Evolutionary conservation across 2,329 filamentous ascomycete species (phyloP).

Genomic region (Alternaria brassicicola): DNA sequence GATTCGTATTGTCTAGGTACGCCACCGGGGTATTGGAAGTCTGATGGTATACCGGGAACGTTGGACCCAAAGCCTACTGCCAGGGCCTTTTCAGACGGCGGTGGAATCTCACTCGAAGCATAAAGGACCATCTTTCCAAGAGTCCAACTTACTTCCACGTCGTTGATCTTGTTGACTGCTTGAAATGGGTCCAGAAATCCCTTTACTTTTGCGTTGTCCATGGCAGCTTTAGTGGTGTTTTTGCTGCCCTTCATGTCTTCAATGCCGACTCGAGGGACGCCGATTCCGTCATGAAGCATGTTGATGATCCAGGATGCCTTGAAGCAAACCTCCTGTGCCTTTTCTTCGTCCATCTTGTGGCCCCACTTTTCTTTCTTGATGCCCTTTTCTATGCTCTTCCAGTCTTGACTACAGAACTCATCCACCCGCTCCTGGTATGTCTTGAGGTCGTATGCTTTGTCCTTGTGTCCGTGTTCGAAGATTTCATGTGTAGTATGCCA

Average conservation of each 20-base stretch:
- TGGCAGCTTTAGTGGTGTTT: conserved; percentile 75
- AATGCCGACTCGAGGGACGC: conserved; percentile 82
- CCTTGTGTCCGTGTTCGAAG: conserved; percentile 76
- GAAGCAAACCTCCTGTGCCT: conserved; percentile 89
- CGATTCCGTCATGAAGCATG: conserved; percentile 93
- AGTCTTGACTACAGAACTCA: conserved; percentile 83
- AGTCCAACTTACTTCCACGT: conserved; percentile 95
- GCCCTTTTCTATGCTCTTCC: conserved; percentile 74
- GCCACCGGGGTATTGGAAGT: conserved; percentile 82
- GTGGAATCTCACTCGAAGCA: conserved; percentile 83
- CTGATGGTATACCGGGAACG: conserved; percentile 66
- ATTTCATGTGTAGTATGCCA: conserved; percentile 98
- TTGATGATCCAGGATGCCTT: conserved; percentile 99
- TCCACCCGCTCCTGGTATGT: conserved; percentile 86
- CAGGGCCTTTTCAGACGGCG: conserved; percentile 63
- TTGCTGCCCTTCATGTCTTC: conserved; percentile 65
- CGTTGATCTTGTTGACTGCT: conserved; percentile 89
- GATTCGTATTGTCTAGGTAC: conserved; percentile 56
- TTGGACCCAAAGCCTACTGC: conserved; percentile 96
- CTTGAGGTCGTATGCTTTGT: conserved; percentile 84
- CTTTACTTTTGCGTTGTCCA: conserved; percentile 72
- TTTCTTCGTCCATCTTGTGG: conserved; percentile 73
- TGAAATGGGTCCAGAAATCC: conserved; percentile 86
- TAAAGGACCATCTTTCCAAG: conserved; percentile 96
- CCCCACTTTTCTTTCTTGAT: conserved; percentile 72